Evolutionary conservation across 164 flowering plant genomes (phyloP), one percentile per base, ranked within the genome.

Genomic region (Brasenia schreberi): DNA sequence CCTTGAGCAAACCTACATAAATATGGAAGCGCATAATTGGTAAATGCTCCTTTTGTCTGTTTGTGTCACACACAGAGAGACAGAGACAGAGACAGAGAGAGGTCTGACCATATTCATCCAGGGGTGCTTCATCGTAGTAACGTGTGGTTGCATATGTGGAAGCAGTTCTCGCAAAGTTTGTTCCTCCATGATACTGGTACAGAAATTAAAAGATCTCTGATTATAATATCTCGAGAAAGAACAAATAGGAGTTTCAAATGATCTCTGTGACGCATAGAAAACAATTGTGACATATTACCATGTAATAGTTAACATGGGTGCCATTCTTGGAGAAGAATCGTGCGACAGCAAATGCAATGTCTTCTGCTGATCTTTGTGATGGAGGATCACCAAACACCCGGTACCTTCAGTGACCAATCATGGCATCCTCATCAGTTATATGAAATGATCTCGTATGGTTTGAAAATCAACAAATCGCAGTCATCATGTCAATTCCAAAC

Each of bases 371-470:
- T 75, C 99, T 90, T 69, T 81, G 84, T 6, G 97, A 89, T 43
- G 97, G 96, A 9, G 97, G 88, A 53, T 95, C 96, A 42, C 97
- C 97, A 66, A 83, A 90, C 9, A 83, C 87, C 78, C 97, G 71
- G 61, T 80, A 94, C 79, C 97, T 90, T 82, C 64, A 76, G 67
- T 61, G 23, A 43, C 33, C 52, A 61, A 53, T 19, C 56, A 49
- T 33, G 39, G 4, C 39, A 33, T 33, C 39, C 39, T 33, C 39
- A 33, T 33, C 39, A 33, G 39, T 33, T 33, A 33, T 33, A 33
- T 33, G 39, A 33, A 33, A 33, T 33, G 39, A 33, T 33, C 39
- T 33, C 3, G 39, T 33, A 33, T 1, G 39, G 39, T 33, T 33
- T 33, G 39, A 33, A 33, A 33, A 33, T 33, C 39, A 33, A 33